Evolutionary conservation across 176 grass and related monocot species (phyloP), one percentile per base, ranked within the genome.

Genomic region (Rhynchospora tenuis): DNA sequence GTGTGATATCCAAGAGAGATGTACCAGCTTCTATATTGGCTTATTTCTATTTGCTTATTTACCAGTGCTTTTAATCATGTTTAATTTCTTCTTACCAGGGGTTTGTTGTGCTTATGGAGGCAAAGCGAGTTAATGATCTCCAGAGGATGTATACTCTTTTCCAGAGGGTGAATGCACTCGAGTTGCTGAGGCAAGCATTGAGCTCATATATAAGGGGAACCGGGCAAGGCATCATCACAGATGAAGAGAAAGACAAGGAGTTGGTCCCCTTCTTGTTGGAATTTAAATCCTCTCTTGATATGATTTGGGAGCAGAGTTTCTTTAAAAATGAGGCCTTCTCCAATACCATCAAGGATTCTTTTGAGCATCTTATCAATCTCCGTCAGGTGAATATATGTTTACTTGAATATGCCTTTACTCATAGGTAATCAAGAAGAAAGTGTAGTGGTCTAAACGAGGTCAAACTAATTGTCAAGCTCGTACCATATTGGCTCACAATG

Each of bases 231-330:
- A 85, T 95, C 90, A 93, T 96, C 74, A 90, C 87, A 75, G 97
- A 99, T 91, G 97, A 99, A 90, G 97, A 99, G 80, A 99, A 99
- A 68, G 93, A 99, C 73, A 95, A 85, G 89, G 97, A 99, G 73
- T 71, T 99, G 78, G 97, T 99, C 81, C 88, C 97, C 7, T 99
- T 91, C 89, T 85, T 99, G 60, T 83, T 99, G 55, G 97, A 99
- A 2, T 99, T 99, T 82, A 99, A 99, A 88, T 63, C 86, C 81
- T 99, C 93, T 52, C 97, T 99, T 33, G 93, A 99, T 74, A 99
- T 83, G 81, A 99, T 99, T 84, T 92, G 79, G 89, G 97, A 99
- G 87, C 93, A 95, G 86, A 99, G 97, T 89, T 96, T 99, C 64
- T 87, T 80, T 31, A 96, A 93, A 88, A 99, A 99, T 58, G 97